Base-by-base conservation (phyloP, 768 basidiomycete genomes). In the Tephrocybe sp. region DNA sequence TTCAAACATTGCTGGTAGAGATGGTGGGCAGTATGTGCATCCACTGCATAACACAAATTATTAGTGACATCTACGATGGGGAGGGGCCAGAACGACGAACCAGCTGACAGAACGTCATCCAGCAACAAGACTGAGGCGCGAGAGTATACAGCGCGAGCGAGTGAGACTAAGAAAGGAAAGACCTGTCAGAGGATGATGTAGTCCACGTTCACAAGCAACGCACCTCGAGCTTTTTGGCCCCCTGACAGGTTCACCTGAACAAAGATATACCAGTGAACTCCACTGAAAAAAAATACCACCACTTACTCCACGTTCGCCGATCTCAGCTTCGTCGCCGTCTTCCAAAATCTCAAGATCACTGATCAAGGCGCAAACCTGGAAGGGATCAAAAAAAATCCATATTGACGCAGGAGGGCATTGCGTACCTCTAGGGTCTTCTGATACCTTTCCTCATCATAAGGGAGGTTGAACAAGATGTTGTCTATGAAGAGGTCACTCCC, bases 21-120 rank as follows among this genome's bases (percentile, higher is more conserved):
- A 61, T 96, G 91, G 56, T 90, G 80, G 12, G 94, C 94, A 5
- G 92, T 95, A 62, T 95, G 93, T 0, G 94, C 92, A 61, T 98
- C 94, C 41, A 97, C 94, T 77, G 60, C 52, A 36, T 1, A 23
- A 51, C 52, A n/a, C 58, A n/a, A 42, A 45, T 17, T 35, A 9
- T 36, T 46, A 23, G 34, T 7, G n/a, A 8, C 4, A 4, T 22
- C n/a, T n/a, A 43, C 4, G 30, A 9, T 11, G 32, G 13, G 14
- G 39, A 19, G 6, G 20, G 10, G 19, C 4, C 34, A 11, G n/a
- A 11, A 31, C 10, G 17, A 48, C 71, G 26, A 51, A 77, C 78
- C 77, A 34, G 78, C 76, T 14, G 79, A 79, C 14, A 79, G 66
- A 47, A 92, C 91, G 57, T 97, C 95, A 56, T 97, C 95, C 31